Percentiles rank a stretch among this genome's conserved stretches.
Evolutionary conservation across 1,284 basidiomycete species (phyloP).

Genomic region (Cutaneotrichosporon sp.): DNA sequence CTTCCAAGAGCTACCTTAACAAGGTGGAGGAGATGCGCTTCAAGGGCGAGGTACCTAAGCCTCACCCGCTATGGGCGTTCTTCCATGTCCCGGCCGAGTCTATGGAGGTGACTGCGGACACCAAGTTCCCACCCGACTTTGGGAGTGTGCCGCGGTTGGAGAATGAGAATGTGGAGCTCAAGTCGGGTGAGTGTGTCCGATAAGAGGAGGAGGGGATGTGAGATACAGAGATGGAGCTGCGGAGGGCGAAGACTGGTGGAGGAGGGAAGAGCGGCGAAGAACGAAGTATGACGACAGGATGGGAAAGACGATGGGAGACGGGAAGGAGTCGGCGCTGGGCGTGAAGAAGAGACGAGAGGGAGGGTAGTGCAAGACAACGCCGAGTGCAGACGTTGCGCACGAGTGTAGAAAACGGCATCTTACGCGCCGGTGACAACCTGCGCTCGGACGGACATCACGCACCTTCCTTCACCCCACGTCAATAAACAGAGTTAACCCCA

Average conservation of each 20-base stretch:
- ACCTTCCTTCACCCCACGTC: neutral
- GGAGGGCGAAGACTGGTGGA: neutral
- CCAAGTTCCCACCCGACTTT: constrained; percentile 25
- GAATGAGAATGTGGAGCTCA: constrained; percentile 31
- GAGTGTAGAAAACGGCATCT: neutral
- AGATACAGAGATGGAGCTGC: neutral
- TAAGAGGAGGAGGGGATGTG: neutral
- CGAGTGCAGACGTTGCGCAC: neutral
- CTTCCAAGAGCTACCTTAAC: constrained; percentile 34
- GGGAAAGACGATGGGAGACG: neutral
- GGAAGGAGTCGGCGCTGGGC: neutral
- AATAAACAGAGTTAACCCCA: constrained; percentile 45
- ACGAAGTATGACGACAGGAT: neutral
- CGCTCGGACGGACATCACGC: neutral
- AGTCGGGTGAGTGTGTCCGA: constrained; percentile 37
- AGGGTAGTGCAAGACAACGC: neutral
- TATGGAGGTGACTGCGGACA: constrained; percentile 17
- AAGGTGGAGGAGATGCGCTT: constrained; percentile 26
- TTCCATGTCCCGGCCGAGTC: constrained; percentile 41
- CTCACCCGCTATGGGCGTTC: constrained; percentile 52
- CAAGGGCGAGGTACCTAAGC: constrained; percentile 14
- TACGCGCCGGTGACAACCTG: neutral
- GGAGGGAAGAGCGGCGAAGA: neutral
- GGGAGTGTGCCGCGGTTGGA: constrained; percentile 35
- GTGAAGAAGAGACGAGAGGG: neutral